Evolutionary conservation across 805 yeast genomes (phyloP), one percentile per base, ranked within the genome.

Genomic region (Candida pseudoglaebosa): DNA sequence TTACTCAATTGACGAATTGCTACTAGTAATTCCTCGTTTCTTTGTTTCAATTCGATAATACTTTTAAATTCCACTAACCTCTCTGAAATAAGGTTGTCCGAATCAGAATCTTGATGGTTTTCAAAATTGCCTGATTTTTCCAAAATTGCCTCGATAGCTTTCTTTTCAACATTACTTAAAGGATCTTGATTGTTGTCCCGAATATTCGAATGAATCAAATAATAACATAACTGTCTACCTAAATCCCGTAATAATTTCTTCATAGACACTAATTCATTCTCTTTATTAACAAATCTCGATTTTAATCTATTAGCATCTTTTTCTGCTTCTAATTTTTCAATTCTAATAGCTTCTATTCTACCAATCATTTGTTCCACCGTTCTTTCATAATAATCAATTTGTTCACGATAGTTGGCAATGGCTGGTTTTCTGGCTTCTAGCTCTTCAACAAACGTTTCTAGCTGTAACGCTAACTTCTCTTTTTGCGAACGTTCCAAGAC

Each of bases 351-450:
- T 48, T 83, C 86, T 14, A 84, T 50, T 40, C 63, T 61, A 42
- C 52, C 79, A 49, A 38, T 72, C 67, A 45, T 80, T 61, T 53
- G 87, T 47, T 49, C 80, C 73, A 36, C 70, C 52, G 54, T 82
- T 52, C 52, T 78, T 80, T 43, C 70, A 55, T 66, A 85, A 79
- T 49, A 84, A 50, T 36, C 70, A 57, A 46, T 67, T 55, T 48
- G 88, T 70, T 59, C 60, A 71, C 80, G 49, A 80, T 84, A 37
- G 80, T 82, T 61, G 67, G 70, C 76, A 34, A 91, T 73, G 2
- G 82, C 65, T 0, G 98, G 97, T 39, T 86, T 80, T 51, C 84
- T 81, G 21, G 75, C 70, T 50, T 88, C 95, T 44, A 90, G 66
- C 57, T 89, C 96, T 14, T 71, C 69, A 22, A 89, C 78, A 47